Evolutionary conservation across 2,329 filamentous ascomycete genomes (phyloP), one percentile per base, ranked within the genome.

Genomic region (Trichophyton verrucosum): DNA sequence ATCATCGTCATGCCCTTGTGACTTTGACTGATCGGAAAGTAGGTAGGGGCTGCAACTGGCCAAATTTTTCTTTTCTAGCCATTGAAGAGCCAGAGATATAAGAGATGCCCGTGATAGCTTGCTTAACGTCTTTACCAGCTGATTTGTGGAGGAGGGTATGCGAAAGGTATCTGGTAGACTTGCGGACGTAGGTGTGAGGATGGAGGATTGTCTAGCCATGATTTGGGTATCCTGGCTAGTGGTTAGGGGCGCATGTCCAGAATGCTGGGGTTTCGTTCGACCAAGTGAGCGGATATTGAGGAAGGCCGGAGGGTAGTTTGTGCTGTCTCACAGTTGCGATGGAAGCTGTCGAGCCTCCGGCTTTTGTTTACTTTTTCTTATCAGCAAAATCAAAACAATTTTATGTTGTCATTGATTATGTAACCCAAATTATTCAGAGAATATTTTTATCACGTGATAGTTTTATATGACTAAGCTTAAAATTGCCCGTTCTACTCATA

Each of bases 101-200:
- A 95, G 81, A 0, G 87, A 84, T 55, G 85, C 77, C 58, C 89
- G 85, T 1, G 88, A 87, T 17, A 95, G 80, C 60, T 85, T 86
- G 63, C 78, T 81, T 57, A 95, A 79, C 46, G 82, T 79, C 71
- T 87, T 89, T 65, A 81, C 72, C 57, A 90, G 81, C 33, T 84
- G 78, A 53, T 82, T 77, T 69, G 86, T 87, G 62, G 81, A 77
- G 7, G 86, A 78, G 61, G 85, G 81, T 68, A 92, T 80, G 66
- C 85, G 85, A 65, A 90, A 79, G 30, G 82, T 81, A 58, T 88
- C 86, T n/a, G 86, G 81, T 57, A 94, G 81, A 65, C 86, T 84
- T 61, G 84, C 84, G 58, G 83, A 84, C 55, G 87, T 88, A 17
- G 89, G 88, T 42, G 89, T 78, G 60, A 74, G 73, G 24, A 75